phyloP scores from a whole-genome alignment of 306 rosid genomes.

The Vachellia pachyceras region DNA sequence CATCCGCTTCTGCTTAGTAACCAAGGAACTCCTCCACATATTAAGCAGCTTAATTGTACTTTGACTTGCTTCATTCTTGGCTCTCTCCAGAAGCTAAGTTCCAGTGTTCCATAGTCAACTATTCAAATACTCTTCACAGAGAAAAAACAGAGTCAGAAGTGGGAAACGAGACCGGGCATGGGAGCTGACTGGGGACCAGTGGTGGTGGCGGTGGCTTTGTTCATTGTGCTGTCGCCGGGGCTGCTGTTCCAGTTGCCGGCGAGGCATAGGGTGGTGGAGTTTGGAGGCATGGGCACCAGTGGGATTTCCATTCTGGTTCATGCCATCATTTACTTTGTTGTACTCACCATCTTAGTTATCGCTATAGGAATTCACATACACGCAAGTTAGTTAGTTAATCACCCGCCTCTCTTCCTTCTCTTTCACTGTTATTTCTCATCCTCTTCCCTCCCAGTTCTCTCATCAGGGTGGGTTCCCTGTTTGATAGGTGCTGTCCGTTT shows the following conservation, averaged over 20 bases:
- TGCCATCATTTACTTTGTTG: conserved; percentile 78
- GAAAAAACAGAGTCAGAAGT: background rate
- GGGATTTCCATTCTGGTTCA: conserved; percentile 94
- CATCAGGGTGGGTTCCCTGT: background rate
- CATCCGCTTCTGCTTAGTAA: conserved; percentile 80
- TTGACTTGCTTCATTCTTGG: conserved; percentile 5
- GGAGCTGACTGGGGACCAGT: conserved; percentile 96
- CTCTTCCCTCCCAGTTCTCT: conserved; percentile 1
- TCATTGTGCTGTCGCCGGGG: conserved; percentile 90
- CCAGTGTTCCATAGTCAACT: background rate
- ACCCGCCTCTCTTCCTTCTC: background rate
- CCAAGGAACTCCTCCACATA: conserved; percentile 64
- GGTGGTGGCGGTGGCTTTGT: conserved; percentile 72
- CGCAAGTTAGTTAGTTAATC: conserved; percentile 37
- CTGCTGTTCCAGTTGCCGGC: conserved; percentile 86
- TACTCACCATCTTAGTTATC: conserved; percentile 74
- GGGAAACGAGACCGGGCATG: conserved; percentile 43
- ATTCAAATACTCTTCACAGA: conserved; percentile 7
- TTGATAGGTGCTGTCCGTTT: background rate
- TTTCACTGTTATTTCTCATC: background rate
- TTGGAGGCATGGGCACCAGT: conserved; percentile 92
- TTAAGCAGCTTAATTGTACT: conserved; percentile 13
- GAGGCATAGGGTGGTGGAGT: conserved; percentile 79
- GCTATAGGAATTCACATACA: conserved; percentile 93
- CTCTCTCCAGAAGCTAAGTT: background rate